phyloP scores from a whole-genome alignment of 2,329 filamentous ascomycete species.

The Colletotrichum gigasporum region DNA sequence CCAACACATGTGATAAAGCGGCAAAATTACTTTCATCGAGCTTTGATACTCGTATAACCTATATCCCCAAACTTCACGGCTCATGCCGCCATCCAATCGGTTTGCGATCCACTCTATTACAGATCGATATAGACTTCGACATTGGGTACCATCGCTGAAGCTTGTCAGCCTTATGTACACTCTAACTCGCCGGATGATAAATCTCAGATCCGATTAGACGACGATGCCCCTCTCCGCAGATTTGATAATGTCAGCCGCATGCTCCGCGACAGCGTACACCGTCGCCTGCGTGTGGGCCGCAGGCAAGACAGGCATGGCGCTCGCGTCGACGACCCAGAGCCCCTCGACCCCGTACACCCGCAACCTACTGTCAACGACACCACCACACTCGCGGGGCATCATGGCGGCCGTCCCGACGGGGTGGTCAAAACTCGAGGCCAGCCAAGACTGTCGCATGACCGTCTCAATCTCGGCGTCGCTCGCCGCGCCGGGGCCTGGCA shows the following conservation, averaged over 20 bases:
- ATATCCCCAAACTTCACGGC: no score
- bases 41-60: no score
- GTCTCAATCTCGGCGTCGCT: conserved; percentile 35
- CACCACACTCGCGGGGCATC: conserved; percentile 43
- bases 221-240: no score
- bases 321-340: conserved; percentile 47
- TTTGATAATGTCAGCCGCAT: conserved; percentile 42
- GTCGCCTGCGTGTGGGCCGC: conserved; percentile 43
- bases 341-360: conserved; percentile 44
- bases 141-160: no score
- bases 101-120: no score
- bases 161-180: no score
- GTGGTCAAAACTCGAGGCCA: conserved; percentile 35
- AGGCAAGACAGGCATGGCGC: conserved; percentile 44
- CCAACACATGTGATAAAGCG: no score
- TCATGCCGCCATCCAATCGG: no score
- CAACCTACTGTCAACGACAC: conserved; percentile 44
- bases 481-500: conserved; percentile 35
- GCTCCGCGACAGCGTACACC: conserved; percentile 42
- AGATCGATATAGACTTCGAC: no score
- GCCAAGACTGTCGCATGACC: conserved; percentile 31
- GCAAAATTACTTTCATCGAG: no score
- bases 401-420: conserved; percentile 43
- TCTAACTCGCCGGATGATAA: no score
- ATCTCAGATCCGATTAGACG: no score